Evolutionary conservation across 441 rosid genomes (phyloP).

Genomic region (Gossypium davidsonii): DNA sequence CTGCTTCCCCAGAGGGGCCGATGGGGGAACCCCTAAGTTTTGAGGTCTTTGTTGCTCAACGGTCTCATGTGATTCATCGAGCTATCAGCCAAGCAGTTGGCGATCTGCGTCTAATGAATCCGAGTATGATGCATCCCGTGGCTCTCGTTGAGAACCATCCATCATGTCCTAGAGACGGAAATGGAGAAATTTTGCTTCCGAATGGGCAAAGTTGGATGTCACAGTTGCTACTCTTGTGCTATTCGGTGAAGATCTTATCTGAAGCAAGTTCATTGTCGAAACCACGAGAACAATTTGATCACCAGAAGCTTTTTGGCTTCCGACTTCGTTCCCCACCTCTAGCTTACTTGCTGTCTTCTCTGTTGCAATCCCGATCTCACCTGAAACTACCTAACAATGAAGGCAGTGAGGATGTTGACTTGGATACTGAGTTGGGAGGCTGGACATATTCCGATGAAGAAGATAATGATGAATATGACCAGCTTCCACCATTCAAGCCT

Average conservation of each 20-base stretch:
- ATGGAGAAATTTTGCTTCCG: constrained; percentile 40
- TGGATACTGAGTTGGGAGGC: constrained; percentile 37
- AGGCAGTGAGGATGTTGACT: constrained; percentile 36
- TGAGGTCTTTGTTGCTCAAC: constrained; percentile 51
- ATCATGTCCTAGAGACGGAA: constrained; percentile 32
- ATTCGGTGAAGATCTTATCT: constrained; percentile 54
- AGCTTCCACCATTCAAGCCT: constrained; percentile 61
- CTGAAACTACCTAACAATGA: constrained; percentile 35
- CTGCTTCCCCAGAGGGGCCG: constrained; percentile 52
- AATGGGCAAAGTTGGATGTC: constrained; percentile 56
- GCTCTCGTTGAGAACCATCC: constrained; percentile 63
- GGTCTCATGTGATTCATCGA: constrained; percentile 49
- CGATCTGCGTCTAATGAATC: constrained; percentile 40
- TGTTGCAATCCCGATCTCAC: constrained; percentile 47
- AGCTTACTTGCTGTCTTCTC: constrained; percentile 50
- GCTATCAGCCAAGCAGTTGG: constrained; percentile 57
- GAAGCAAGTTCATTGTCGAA: constrained; percentile 39
- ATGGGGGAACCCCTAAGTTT: constrained; percentile 45
- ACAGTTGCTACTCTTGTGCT: constrained; percentile 55
- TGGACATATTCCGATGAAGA: constrained; percentile 32
- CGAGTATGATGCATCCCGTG: constrained; percentile 51
- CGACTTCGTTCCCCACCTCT: constrained; percentile 38
- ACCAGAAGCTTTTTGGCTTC: constrained; percentile 36
- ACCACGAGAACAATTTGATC: constrained; percentile 32
- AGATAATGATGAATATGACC: constrained; percentile 39